Base-by-base conservation (phyloP, 495 filamentous ascomycete species). In the Tuber indicum region DNA sequence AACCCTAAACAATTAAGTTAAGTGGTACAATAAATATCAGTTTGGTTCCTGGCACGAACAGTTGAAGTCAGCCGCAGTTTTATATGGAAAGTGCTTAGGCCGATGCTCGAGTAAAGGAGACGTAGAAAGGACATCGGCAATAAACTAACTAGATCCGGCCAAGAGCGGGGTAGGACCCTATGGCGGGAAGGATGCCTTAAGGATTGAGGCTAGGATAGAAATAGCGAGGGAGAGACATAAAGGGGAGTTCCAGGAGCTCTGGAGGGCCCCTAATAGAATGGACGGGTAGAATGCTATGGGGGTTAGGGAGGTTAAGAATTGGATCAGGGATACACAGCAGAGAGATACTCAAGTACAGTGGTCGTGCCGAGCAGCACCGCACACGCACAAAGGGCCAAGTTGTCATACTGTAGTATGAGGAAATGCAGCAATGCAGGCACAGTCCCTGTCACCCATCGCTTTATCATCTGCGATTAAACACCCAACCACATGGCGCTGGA, bases 401-500 rank as follows among this genome's bases (percentile, higher is more conserved):
- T 49, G 10, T 26, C 1, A 12, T 3, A 45, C 14, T 19, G 10
- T 12, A 66, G 58, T 66, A 32, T 66, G 58, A 66, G 58, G 7
- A 26, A 66, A 66, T 36, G 4, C 14, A 26, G 14, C 12, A 36
- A 66, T 66, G 14, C 58, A 66, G 58, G 58, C 58, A 66, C 58
- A 3, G 58, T 66, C 58, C 26, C 58, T n/a, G 58, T 12, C 58
- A 26, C 17, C 21, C 49, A 58, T 66, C 26, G 26, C 14, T 66
- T 14, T 6, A 36, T 16, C 17, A n/a, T 36, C 58, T 17, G 23
- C 26, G 58, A 66, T 32, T 10, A 32, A 62, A 14, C 52, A 26
- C 52, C n/a, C n/a, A 62, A 62, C n/a, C 52, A 62, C n/a, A n/a
- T 32, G 52, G 52, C n/a, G 52, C 58, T 66, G 58, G 58, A 66